Percentiles rank a stretch among this genome's conserved stretches.
These are phyloP conservation scores for Boletus rubropictus DNA, from an alignment of 768 basidiomycete genomes.

Conservation along the genomic window DNA sequence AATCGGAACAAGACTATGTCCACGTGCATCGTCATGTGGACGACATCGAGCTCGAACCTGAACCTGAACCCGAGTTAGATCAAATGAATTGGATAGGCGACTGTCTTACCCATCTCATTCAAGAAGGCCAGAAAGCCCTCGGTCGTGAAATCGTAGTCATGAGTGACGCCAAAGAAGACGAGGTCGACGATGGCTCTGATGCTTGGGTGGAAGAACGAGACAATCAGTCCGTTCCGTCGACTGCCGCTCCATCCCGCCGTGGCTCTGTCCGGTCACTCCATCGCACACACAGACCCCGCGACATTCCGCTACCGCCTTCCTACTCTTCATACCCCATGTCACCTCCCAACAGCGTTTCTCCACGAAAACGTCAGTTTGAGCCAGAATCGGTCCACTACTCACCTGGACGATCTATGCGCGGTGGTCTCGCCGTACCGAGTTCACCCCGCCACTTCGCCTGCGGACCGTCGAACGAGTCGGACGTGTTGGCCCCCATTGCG, in stretches of 20 bases:
- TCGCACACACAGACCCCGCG: constrained; percentile 18
- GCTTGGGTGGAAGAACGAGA: constrained; percentile 68
- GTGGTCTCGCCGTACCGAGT: constrained; percentile 11
- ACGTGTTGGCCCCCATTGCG: constrained; percentile 16
- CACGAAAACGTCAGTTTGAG: constrained; percentile 32
- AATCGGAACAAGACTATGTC: constrained; percentile 42
- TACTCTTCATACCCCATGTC: constrained; percentile 23
- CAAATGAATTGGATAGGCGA: constrained; percentile 84
- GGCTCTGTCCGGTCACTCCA: constrained; percentile 26
- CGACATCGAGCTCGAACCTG: constrained; percentile 33
- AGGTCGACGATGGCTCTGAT: constrained; percentile 69
- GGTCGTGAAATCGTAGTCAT: constrained; percentile 73
- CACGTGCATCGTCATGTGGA: constrained; percentile 27
- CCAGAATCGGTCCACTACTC: constrained; percentile 16
- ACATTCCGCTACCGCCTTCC: constrained; percentile 28
- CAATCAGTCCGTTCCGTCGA: neutral
- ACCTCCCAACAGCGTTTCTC: constrained; percentile 30
- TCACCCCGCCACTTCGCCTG: constrained; percentile 18
- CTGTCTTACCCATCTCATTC: constrained; percentile 62
- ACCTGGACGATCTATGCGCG: constrained; percentile 17
- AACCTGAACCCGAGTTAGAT: constrained; percentile 34
- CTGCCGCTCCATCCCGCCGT: constrained; percentile 19
- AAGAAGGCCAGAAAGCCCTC: constrained; percentile 73
- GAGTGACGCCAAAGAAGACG: constrained; percentile 69
- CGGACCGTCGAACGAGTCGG: constrained; percentile 35